Evolutionary conservation across 805 yeast species (phyloP).

Genomic region (Starmerella gropengiesseri): DNA sequence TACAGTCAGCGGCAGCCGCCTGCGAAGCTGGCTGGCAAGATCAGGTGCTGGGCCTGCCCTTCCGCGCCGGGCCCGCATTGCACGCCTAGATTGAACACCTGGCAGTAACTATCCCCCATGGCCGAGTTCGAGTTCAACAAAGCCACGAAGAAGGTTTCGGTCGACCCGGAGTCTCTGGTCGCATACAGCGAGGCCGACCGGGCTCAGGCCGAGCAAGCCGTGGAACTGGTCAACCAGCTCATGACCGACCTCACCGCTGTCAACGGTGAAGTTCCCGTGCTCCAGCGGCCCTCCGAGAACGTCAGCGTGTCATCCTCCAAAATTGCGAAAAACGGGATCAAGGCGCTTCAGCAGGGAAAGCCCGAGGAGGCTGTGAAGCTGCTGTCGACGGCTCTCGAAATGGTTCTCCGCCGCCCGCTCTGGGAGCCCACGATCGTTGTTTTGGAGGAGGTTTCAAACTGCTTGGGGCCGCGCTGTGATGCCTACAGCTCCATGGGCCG

Average conservation of each 20-base stretch:
- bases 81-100: too few species aligned
- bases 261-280: constrained; percentile 30
- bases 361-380: constrained; percentile 30
- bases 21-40: too few species aligned
- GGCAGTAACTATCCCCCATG: too few species aligned
- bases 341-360: constrained; percentile 25
- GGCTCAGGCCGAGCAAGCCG: constrained; percentile 18
- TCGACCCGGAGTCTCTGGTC: constrained; percentile 5
- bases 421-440: constrained; percentile 32
- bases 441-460: constrained; percentile 29
- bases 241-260: constrained; percentile 26
- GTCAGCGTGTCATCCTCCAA: constrained; percentile 29
- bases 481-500: constrained; percentile 29
- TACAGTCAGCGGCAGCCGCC: too few species aligned
- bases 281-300: constrained; percentile 18
- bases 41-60: too few species aligned
- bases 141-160: constrained; percentile 16
- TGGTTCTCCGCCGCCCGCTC: constrained; percentile 32
- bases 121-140: constrained; percentile 15
- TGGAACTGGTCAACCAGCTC: constrained; percentile 26
- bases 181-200: constrained; percentile 7
- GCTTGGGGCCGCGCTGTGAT: constrained; percentile 32
- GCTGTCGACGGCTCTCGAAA: constrained; percentile 32
- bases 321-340: constrained; percentile 29
- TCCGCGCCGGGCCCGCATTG: too few species aligned